Evolutionary conservation across 108 stramenopile species (phyloP).

Genomic region (Cylindrotheca closterium): DNA sequence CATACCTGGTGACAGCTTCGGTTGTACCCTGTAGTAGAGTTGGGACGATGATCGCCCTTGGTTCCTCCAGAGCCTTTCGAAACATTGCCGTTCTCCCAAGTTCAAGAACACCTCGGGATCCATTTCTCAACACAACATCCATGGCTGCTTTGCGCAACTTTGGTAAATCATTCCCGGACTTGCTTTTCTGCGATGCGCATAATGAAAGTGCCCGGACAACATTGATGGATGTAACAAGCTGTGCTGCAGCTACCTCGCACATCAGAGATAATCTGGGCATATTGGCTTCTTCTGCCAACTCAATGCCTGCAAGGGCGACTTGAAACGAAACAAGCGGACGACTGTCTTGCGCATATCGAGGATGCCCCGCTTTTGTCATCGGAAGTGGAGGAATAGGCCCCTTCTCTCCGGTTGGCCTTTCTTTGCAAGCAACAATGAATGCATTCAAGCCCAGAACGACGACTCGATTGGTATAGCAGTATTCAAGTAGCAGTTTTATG

Average conservation of each 20-base stretch:
- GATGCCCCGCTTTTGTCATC: slow-evolving; percentile 3
- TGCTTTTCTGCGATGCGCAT: slow-evolving; percentile 48
- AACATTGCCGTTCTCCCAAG: slow-evolving; percentile 47
- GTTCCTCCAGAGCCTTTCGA: slow-evolving; percentile 46
- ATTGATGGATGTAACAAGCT: slow-evolving; percentile 50
- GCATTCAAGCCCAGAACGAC: slow-evolving; percentile 66
- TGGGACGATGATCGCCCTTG: slow-evolving; percentile 47
- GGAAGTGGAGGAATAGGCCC: slow-evolving; percentile 36
- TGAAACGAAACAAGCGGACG: slow-evolving; percentile 59
- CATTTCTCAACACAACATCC: slow-evolving; percentile 53
- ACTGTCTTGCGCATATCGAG: slow-evolving; percentile 57
- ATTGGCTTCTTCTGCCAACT: slow-evolving; percentile 76
- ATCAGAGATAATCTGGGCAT: slow-evolving; percentile 76
- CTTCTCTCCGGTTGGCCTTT: slow-evolving; percentile 20
- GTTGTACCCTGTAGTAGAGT: slow-evolving; percentile 63
- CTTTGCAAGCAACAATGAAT: slow-evolving; percentile 55
- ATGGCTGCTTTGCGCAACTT: slow-evolving; percentile 74
- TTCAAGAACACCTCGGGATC: slow-evolving; percentile 45
- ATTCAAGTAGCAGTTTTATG: slow-evolving; percentile 83
- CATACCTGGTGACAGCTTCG: slow-evolving; percentile 36
- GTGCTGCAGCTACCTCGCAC: slow-evolving; percentile 83
- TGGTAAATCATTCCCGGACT: slow-evolving; percentile 65
- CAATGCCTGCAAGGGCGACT: slow-evolving; percentile 66
- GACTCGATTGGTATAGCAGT: slow-evolving; percentile 86
- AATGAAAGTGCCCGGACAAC: slow-evolving; percentile 65